Conservation (phyloP, 495 filamentous ascomycete species). For the Podospora australis region DNA sequence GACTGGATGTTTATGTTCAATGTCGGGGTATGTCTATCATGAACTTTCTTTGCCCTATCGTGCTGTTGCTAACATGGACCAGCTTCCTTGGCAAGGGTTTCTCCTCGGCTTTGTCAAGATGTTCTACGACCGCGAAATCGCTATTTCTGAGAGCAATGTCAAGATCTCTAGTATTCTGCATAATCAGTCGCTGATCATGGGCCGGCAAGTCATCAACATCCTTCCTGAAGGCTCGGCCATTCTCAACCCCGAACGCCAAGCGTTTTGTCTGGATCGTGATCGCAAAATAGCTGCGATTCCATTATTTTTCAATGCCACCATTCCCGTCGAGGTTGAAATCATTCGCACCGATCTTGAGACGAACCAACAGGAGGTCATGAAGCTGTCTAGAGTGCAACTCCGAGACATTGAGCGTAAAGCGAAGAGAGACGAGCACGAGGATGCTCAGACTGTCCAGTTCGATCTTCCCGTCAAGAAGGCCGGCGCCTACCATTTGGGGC, state of each 20-base stretch:
- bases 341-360: constrained; percentile 77
- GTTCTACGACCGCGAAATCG: constrained; percentile 82
- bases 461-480: constrained; percentile 67
- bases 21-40: constrained; percentile 56
- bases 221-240: constrained; percentile 89
- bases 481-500: constrained; percentile 76
- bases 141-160: constrained; percentile 81
- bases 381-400: constrained; percentile 47
- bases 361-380: constrained; percentile 68
- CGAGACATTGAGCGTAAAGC: constrained; percentile 57
- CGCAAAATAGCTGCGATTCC: constrained; percentile 61
- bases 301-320: constrained; percentile 86
- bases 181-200: constrained; percentile 86
- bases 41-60: not conserved
- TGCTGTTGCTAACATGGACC: constrained; percentile 26
- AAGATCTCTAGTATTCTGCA: constrained; percentile 79
- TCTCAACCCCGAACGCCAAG: constrained; percentile 68
- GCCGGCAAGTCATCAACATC: constrained; percentile 94
- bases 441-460: constrained; percentile 42
- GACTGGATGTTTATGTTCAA: constrained; percentile 90
- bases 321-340: constrained; percentile 78
- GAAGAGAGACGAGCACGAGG: constrained; percentile 41
- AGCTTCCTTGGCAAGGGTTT: constrained; percentile 61
- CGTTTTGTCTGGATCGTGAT: constrained; percentile 70
- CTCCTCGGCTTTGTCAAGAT: constrained; percentile 62